These are phyloP conservation scores for Ramicandelaber brevisporus DNA, from an alignment of 192 early-diverging fungal species.

Conservation along the genomic window DNA sequence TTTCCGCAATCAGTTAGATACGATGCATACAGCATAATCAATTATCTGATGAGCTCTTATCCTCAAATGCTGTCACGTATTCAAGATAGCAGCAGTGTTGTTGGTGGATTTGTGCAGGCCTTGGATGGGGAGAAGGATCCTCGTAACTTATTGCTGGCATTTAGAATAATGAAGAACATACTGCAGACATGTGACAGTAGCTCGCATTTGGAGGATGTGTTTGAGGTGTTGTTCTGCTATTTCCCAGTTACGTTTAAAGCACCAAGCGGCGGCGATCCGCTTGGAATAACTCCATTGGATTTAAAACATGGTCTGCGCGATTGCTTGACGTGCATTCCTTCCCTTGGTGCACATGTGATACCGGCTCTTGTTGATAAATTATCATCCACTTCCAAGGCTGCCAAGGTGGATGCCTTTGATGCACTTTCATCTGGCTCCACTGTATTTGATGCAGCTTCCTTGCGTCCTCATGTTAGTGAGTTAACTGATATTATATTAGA, in stretches of 20 bases:
- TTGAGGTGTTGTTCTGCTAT: conserved; percentile 96
- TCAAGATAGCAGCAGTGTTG: conserved; percentile 41
- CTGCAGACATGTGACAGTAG: conserved; percentile 51
- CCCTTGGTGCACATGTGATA: conserved; percentile 56
- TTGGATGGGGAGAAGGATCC: conserved; percentile 99
- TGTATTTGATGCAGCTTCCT: conserved; percentile 41
- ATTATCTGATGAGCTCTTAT: conserved; percentile 26
- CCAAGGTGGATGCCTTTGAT: conserved; percentile 90
- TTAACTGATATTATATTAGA: conserved; percentile 34
- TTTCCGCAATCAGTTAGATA: conserved; percentile 69
- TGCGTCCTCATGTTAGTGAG: conserved; percentile 36
- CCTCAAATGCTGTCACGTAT: conserved; percentile 29
- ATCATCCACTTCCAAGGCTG: conserved; percentile 51
- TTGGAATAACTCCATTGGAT: conserved; percentile 81
- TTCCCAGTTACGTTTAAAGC: conserved; percentile 98
- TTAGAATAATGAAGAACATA: conserved; percentile 46
- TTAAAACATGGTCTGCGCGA: conserved; percentile 54
- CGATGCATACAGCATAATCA: conserved; percentile 43
- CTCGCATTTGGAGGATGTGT: conserved; percentile 65
- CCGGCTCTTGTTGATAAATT: conserved; percentile 83
- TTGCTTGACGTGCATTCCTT: conserved; percentile 51
- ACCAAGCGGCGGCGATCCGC: conserved; percentile 82
- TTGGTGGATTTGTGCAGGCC: conserved; percentile 56
- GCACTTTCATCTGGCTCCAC: conserved; percentile 51
- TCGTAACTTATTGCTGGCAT: conserved; percentile 71